Conservation (phyloP, 345 rosid genomes). For the Physaria fendleri region DNA sequence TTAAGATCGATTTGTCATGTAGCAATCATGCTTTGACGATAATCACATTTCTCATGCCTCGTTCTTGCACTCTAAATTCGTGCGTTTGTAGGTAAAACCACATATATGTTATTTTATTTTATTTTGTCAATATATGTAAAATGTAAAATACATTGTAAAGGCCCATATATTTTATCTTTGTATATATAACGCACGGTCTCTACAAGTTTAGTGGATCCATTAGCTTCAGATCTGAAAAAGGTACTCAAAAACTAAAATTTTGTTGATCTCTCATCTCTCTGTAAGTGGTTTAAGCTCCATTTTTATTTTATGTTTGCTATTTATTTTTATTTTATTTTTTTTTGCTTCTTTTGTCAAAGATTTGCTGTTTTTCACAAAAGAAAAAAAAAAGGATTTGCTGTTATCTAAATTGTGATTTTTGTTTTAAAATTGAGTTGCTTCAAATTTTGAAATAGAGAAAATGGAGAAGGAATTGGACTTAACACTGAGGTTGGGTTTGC, state of each 20-base stretch:
- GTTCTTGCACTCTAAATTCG: conserved; percentile 2
- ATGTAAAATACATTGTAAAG: not conserved
- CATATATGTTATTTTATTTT: not conserved
- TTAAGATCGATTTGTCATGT: conserved; percentile 31
- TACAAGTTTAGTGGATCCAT: conserved; percentile 29
- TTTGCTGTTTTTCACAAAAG: too few relatives aligned
- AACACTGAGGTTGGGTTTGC: conserved; percentile 30
- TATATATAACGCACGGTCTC: conserved; percentile 25
- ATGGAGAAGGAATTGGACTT: conserved; percentile 23
- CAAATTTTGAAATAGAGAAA: not conserved
- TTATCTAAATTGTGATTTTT: too few relatives aligned
- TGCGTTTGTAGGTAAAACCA: not conserved
- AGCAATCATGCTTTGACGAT: conserved; percentile 31
- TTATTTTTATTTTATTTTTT: too few relatives aligned
- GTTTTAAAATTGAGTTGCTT: not conserved
- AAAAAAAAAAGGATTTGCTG: too few relatives aligned
- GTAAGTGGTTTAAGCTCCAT: conserved; percentile 21
- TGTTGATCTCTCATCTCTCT: not conserved
- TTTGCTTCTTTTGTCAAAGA: too few relatives aligned
- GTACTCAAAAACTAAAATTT: not conserved
- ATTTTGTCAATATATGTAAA: too few relatives aligned
- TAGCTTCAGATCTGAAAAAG: conserved; percentile 16
- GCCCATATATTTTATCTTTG: not conserved
- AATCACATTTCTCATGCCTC: conserved; percentile 35
- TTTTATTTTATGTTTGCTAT: not conserved